Evolutionary conservation across 768 basidiomycete species (phyloP), one percentile per base, ranked within the genome.

Genomic region (Amanita rimosa): DNA sequence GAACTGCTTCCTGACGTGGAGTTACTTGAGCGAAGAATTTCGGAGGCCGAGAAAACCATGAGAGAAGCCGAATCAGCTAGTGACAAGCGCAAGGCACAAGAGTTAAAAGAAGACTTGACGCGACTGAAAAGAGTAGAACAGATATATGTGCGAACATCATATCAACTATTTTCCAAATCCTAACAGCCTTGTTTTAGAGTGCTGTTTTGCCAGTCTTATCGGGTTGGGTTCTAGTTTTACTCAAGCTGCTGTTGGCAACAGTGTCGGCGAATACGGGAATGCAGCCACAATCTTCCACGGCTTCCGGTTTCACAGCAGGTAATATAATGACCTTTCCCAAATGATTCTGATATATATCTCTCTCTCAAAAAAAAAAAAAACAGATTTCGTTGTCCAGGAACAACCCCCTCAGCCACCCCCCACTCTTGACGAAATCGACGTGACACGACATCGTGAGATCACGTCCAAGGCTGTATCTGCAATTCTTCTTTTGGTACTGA

Each of bases 401-500:
- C 81, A 79, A 50, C 73, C 75, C 3, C 72, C 78, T 9, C 66
- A 71, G 1, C 78, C 79, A 1, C 84, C 87, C 2, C 85, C 81
- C 3, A 86, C 84, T 0, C 66, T 92, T 10, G 93, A 97, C 52
- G 95, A 99, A 56, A 80, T 89, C 43, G 96, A 99, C 60, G 85
- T 94, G 26, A 84, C 81, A 21, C 80, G 96, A 9, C 95, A 98
- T 66, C 87, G 95, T 34, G 96, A 99, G 65, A 94, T 99, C 56
- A 96, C 90, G 0, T 91, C 90, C 9, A 99, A 99, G 63, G 93
- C 93, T 0, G 90, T 96, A 3, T 97, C 96, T 11, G 95, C 93
- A 1, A 96, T 98, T 50, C 64, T 99, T 22, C 66, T 98, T 4
- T 69, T 97, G 33, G 78, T 87, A 2, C 64, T 99, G 55, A 96